These are phyloP conservation scores for Hyphopichia khmerensis DNA, from an alignment of 1,139 yeast species.

Conservation along the genomic window DNA sequence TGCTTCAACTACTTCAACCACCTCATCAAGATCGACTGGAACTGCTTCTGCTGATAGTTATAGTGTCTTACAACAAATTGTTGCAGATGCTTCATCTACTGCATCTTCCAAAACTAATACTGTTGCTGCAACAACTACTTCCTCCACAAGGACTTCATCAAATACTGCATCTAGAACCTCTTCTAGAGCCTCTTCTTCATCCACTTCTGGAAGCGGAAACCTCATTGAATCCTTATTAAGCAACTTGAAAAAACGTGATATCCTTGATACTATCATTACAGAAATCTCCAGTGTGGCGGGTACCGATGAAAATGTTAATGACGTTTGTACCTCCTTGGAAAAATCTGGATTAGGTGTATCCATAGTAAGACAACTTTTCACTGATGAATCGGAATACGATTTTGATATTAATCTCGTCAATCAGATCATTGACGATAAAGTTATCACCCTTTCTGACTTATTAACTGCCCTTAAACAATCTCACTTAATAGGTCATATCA, in stretches of 20 bases:
- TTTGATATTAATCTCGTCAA: constrained; percentile 20
- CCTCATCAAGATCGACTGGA: constrained; percentile 3
- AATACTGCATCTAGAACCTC: background rate
- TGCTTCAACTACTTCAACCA: constrained; percentile 3
- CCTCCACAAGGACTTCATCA: no score
- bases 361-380: constrained; percentile 18
- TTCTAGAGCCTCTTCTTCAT: constrained; percentile 10
- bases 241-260: constrained; percentile 1
- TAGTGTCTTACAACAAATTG: background rate
- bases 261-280: constrained; percentile 1
- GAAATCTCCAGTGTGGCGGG: constrained; percentile 10
- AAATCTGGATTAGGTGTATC: constrained; percentile 31
- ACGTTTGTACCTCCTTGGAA: constrained; percentile 22
- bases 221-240: background rate
- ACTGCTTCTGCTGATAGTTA: background rate
- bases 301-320: constrained; percentile 16
- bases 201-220: background rate
- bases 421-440: constrained; percentile 15
- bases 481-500: constrained; percentile 1
- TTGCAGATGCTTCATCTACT: constrained; percentile 4
- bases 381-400: constrained; percentile 19
- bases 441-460: constrained; percentile 15
- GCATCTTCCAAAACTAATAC: background rate
- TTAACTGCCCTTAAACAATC: constrained; percentile 12
- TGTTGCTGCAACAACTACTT: background rate